Evolutionary conservation across 2,329 filamentous ascomycete species (phyloP).

Genomic region (Fusarium buxicola): DNA sequence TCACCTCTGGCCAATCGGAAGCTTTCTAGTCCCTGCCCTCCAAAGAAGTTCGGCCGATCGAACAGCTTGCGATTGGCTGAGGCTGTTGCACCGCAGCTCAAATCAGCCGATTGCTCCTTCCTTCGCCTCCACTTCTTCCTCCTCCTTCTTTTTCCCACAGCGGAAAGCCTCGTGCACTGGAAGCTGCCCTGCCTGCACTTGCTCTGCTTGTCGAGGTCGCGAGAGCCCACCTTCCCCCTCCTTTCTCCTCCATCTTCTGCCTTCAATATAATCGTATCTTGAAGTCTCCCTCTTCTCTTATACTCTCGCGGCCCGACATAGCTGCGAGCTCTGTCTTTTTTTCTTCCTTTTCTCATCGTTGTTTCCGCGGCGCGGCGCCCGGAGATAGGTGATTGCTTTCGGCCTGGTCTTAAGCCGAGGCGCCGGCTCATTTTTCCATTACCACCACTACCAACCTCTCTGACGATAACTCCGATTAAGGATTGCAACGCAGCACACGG

Average conservation of each 20-base stretch:
- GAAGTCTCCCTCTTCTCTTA: conserved; percentile 9
- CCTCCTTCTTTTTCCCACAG: conserved; percentile 30
- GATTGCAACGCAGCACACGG: conserved; percentile 27
- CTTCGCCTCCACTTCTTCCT: conserved; percentile 39
- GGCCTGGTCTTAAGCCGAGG: conserved; percentile 41
- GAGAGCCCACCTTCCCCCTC: conserved; percentile 34
- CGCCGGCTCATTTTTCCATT: conserved; percentile 41
- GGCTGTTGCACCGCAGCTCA: conserved; percentile 28
- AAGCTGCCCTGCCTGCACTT: conserved; percentile 31
- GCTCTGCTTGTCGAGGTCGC: conserved; percentile 46
- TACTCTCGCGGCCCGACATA: conserved; percentile 45
- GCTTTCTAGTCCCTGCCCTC: conserved; percentile 14
- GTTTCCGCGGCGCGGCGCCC: conserved; percentile 25
- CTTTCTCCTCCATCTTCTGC: conserved; percentile 25
- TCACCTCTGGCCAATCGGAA: conserved; percentile 49
- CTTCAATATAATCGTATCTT: conserved; percentile 2
- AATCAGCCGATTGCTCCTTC: conserved; percentile 44
- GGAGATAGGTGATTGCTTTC: conserved; percentile 37
- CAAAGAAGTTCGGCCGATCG: conserved; percentile 39
- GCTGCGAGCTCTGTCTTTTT: conserved; percentile 38
- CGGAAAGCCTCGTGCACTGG: conserved; percentile 37
- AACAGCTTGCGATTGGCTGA: conserved; percentile 39
- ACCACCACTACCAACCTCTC: conserved; percentile 34
- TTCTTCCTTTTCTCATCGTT: conserved; percentile 17
- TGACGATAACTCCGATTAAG: conserved; percentile 30